phyloP scores from a whole-genome alignment of 73 alveolate species.

The Uronychia setigera region DNA sequence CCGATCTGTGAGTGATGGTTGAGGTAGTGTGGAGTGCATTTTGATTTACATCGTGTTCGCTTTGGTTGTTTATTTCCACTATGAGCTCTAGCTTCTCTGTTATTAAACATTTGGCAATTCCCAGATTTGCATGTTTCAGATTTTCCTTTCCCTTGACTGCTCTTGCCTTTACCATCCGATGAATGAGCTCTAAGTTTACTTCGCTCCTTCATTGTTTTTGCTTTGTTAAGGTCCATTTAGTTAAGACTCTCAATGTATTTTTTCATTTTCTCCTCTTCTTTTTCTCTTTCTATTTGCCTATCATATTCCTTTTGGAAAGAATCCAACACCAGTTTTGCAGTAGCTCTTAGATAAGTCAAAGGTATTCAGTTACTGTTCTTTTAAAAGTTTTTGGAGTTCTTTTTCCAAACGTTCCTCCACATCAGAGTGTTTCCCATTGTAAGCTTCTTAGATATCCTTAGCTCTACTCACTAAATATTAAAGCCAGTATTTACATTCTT shows the following conservation, averaged over 20 bases:
- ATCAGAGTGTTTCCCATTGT: neutral
- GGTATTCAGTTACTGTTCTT: neutral
- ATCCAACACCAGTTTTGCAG: neutral
- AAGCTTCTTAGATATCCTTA: neutral
- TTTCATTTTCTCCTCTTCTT: neutral
- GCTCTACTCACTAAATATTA: neutral
- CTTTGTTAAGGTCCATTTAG: no score
- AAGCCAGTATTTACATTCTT: neutral
- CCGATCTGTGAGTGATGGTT: no score
- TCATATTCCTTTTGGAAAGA: neutral
- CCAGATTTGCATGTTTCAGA: no score
- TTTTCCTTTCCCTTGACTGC: no score
- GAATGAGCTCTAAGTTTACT: no score
- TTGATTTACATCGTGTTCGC: no score
- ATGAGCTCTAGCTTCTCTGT: no score
- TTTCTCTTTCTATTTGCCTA: neutral
- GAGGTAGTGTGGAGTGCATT: no score
- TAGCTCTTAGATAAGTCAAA: neutral
- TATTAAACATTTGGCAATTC: no score
- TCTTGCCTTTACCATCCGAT: no score
- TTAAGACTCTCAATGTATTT: neutral
- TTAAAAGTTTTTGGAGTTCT: neutral
- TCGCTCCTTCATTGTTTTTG: no score
- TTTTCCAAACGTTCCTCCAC: neutral
- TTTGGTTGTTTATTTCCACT: no score